Base-by-base conservation (phyloP, 306 rosid genomes). In the Vigna trinervia region DNA sequence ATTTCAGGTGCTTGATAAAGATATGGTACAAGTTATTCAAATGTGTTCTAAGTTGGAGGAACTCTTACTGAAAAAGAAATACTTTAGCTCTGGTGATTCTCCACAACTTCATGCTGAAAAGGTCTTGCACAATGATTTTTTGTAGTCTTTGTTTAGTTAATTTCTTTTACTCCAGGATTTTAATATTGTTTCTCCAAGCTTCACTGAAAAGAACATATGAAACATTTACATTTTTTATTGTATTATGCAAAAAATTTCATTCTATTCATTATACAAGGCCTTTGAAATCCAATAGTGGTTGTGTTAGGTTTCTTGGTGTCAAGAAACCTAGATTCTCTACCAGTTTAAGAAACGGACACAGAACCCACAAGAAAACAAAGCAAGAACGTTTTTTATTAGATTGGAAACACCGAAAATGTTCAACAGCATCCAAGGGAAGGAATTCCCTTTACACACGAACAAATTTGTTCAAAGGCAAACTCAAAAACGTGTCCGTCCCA, bases 21-120 rank as follows among this genome's bases (percentile, higher is more conserved):
- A 89, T 43, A 77, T 87, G 23, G 78, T 78, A 8, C 87, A 85
- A 80, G 69, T 41, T 9, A 9, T 92, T 86, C 85, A 83, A 69
- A 71, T 82, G 26, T 92, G 83, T 71, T 87, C 86, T 32, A 84
- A 84, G 80, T 83, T 94, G 82, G 97, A 92, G 89, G 89, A 81
- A 48, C 89, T 92, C 74, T 85, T 94, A 54, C 84, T 90, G 46
- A 85, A 82, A 85, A 89, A 90, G 91, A 94, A 90, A 88, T 68
- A 82, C 48, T 86, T 85, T 39, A 84, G 82, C 67, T 75, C 43
- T 76, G 94, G 92, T 43, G 96, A 92, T 80, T 89, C 96, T 64
- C 86, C 81, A 13, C 74, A 85, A 69, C 60, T 79, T 80, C 94
- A 92, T 79, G 85, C 85, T 73, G 96, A 85, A 80, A 94, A 90